A percentile compares a stretch with the other conserved stretches of the same genome.
Evolutionary conservation across 768 basidiomycete genomes (phyloP).

Genomic region (Suillus discolor): DNA sequence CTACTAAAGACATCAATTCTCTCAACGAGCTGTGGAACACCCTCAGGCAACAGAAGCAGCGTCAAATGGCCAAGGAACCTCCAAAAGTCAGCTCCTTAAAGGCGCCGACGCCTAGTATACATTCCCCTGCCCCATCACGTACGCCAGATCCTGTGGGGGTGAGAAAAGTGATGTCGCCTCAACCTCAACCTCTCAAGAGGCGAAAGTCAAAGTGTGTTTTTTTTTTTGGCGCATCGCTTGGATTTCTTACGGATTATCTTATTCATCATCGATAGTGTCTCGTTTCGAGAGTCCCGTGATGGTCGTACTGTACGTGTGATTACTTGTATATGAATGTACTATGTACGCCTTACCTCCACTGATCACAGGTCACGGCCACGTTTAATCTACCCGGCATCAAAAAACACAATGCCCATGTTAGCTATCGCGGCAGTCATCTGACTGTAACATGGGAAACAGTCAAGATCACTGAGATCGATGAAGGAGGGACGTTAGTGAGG

Average conservation of each 20-base stretch:
- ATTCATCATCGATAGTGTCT: constrained; percentile 61
- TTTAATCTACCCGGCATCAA: constrained; percentile 71
- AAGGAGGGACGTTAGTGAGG: constrained; percentile 59
- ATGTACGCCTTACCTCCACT: constrained; percentile 25
- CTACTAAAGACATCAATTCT: constrained; percentile 30
- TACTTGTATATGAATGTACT: constrained; percentile 17
- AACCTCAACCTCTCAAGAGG: constrained; percentile 49
- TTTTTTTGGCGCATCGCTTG: constrained; percentile 7
- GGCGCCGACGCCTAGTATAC: constrained; percentile 13
- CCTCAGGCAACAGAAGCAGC: constrained; percentile 65
- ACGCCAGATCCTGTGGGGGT: constrained; percentile 27
- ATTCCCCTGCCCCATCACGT: constrained; percentile 23
- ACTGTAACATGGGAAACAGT: constrained; percentile 68
- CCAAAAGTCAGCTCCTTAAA: constrained; percentile 74
- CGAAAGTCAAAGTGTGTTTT: constrained; percentile 63
- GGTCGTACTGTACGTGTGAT: constrained; percentile 50
- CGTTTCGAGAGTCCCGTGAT: constrained; percentile 70
- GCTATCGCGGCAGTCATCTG: constrained; percentile 62
- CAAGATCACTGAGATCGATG: constrained; percentile 61
- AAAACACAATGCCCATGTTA: constrained; percentile 78
- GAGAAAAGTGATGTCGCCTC: constrained; percentile 37
- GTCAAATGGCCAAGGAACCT: constrained; percentile 65
- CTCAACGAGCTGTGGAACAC: constrained; percentile 68
- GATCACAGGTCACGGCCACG: constrained; percentile 56
- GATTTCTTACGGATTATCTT: not conserved